Base-by-base conservation (phyloP, 1,139 yeast species). In the Pichia sp. region DNA sequence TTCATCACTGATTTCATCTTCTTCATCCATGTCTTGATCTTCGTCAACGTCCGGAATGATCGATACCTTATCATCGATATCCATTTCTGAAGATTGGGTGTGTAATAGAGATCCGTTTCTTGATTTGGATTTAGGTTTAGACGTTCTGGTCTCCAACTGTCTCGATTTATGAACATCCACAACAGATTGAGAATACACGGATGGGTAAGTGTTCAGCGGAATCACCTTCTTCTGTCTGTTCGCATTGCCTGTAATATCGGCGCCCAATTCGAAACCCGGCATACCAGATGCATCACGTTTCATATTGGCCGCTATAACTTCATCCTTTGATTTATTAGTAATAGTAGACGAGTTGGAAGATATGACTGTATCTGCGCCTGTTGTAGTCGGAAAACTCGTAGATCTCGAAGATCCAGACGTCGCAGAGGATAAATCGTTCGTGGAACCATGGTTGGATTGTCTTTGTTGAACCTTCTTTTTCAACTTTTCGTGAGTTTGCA, bases 181-280 rank as follows among this genome's bases (percentile, higher is more conserved):
- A 28, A 28, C 31, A 28, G 31, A 28, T 28, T 28, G 31, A 12
- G 31, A 28, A 28, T 28, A 28, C 19, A 19, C 12, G 34, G 17
- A n/a, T 24, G 27, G 7, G 10, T 24, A 24, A 8, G 27, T 24
- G 3, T 28, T 28, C 11, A 28, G 31, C 14, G 31, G 31, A 12
- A 19, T 14, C 65, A 28, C 59, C 63, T 37, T 42, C 54, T 18
- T 31, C 6, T 6, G 30, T 17, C 14, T 15, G 11, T 8, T 32
- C 21, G 18, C n/a, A 15, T 19, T 38, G 14, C 17, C 22, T 8
- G 27, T 20, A 17, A 17, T 36, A n/a, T 21, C 27, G 10, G 24
- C 17, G 14, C 21, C 17, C 14, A 19, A 28, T 27, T 38, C 36
- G 20, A 45, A 42, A 8, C 48, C 48, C 9, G 48, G 48, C 45